Evolutionary conservation across 768 basidiomycete species (phyloP), one percentile per base, ranked within the genome.

Genomic region (Psilocybe tampanensis): DNA sequence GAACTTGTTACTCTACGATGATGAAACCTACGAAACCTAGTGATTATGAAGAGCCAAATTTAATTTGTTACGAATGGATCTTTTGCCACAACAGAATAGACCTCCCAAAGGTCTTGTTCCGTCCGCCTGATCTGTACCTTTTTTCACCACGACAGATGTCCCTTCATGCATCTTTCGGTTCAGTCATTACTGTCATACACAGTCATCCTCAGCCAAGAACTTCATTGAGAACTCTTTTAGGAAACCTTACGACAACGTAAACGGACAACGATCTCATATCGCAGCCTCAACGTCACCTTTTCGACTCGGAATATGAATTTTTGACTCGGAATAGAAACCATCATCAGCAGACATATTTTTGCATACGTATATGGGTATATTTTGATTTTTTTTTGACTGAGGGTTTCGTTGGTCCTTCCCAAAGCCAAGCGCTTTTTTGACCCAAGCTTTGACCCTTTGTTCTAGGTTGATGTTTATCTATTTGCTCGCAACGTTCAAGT

Each of bases 1-100:
- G 71, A 72, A 63, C 67, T 72, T 24, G 71, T 72, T 19, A 77
- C 76, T 9, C 70, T 77, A 49, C 73, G 73, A 59, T 74, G 12
- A 39, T 15, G 12, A n/a, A n/a, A 39, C 36, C 36, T 39, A 13
- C 36, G 12, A 39, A 39, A 39, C 33, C 15, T 7, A 39, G 4
- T 15, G 36, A 13, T n/a, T 15, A 39, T n/a, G 21, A 6, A 7
- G 15, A 45, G 3, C 4, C 3, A 45, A 15, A 45, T 29, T 29
- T 45, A 26, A 45, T 18, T 45, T 45, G 44, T 45, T 12, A 45
- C 44, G 19, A 45, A 8, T 26, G 24, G 44, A 21, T 45, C 18
- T 45, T 22, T 45, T 45, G 5, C 44, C 12, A 9, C 29, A 29
- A 29, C 4, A 29, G 29, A 29, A 29, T 29, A 29, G 29, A 29